phyloP scores from a whole-genome alignment of 2,329 filamentous ascomycete genomes.

The Oidium heveae region DNA sequence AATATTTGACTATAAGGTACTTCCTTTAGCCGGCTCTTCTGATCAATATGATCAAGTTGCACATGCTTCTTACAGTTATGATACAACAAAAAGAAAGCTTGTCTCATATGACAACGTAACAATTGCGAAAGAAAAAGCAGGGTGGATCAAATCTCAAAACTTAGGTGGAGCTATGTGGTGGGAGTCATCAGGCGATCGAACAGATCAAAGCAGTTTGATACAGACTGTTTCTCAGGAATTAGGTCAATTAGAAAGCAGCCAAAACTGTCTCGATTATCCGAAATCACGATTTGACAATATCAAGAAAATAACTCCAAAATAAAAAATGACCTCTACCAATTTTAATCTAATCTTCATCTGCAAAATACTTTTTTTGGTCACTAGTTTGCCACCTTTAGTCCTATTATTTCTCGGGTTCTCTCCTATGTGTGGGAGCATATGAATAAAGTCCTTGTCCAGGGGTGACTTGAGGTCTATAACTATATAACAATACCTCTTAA shows the following conservation, averaged over 20 bases:
- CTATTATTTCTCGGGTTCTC: no score
- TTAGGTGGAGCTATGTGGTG: conserved; percentile 87
- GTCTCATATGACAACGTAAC: conserved; percentile 54
- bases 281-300: conserved; percentile 47
- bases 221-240: conserved; percentile 32
- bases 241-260: conserved; percentile 25
- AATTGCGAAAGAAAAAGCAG: conserved; percentile 42
- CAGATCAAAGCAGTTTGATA: conserved; percentile 41
- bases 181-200: conserved; percentile 57
- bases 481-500: no score
- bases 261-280: conserved; percentile 39
- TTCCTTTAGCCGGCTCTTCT: conserved; percentile 42
- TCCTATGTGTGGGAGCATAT: no score
- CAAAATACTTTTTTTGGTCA: no score
- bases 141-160: conserved; percentile 37
- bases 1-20: conserved; percentile 68
- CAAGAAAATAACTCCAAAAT: conserved; percentile 13
- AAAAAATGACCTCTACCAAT: no score
- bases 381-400: no score
- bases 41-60: conserved; percentile 37
- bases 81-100: conserved; percentile 34
- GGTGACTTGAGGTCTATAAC: no score
- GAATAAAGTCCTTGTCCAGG: no score
- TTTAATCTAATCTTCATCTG: no score
- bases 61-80: conserved; percentile 56